A percentile compares a stretch with the other conserved stretches of the same genome.
phyloP scores from a whole-genome alignment of 2,329 filamentous ascomycete species.

The Lachnellula suecica region DNA sequence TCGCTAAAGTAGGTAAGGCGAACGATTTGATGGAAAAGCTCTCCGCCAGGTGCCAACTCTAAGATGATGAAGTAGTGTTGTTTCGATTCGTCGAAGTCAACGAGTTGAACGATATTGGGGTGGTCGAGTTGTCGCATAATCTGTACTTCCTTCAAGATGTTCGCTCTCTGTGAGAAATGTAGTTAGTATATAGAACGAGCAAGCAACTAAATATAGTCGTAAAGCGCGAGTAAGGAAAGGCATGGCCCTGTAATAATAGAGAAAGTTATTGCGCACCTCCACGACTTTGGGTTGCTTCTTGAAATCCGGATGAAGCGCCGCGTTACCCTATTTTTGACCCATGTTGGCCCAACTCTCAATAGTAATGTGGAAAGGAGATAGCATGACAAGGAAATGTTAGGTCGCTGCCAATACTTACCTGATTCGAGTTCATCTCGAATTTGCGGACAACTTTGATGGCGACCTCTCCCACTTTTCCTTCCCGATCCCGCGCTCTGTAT shows the following conservation, averaged over 20 bases:
- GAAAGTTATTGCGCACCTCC: slow-evolving; percentile 73
- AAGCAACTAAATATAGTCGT: background rate
- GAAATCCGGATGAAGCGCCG: slow-evolving; percentile 94
- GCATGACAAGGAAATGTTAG: slow-evolving; percentile 30
- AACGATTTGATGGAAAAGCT: slow-evolving; percentile 98
- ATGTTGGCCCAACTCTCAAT: slow-evolving; percentile 54
- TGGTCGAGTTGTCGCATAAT: slow-evolving; percentile 98
- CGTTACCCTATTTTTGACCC: slow-evolving; percentile 70
- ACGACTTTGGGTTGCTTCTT: slow-evolving; percentile 92
- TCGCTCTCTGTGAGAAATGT: slow-evolving; percentile 68
- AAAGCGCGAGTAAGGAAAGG: slow-evolving; percentile 29
- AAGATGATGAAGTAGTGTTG: slow-evolving; percentile 98
- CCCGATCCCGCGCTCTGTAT: slow-evolving; percentile 78
- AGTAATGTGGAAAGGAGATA: slow-evolving; percentile 26
- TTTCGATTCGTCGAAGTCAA: slow-evolving; percentile 89
- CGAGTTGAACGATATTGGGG: slow-evolving; percentile 89
- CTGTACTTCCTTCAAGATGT: slow-evolving; percentile 97
- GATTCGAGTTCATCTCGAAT: slow-evolving; percentile 97
- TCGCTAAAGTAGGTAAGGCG: slow-evolving; percentile 98
- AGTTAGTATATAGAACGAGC: slow-evolving; percentile 5
- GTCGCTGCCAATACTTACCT: slow-evolving; percentile 67
- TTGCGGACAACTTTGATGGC: slow-evolving; percentile 99
- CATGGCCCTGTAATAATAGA: background rate
- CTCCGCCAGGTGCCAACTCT: slow-evolving; percentile 90
- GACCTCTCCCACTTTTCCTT: slow-evolving; percentile 73